Evolutionary conservation across 2,329 filamentous ascomycete genomes (phyloP).

Genomic region (Alternaria longipes): DNA sequence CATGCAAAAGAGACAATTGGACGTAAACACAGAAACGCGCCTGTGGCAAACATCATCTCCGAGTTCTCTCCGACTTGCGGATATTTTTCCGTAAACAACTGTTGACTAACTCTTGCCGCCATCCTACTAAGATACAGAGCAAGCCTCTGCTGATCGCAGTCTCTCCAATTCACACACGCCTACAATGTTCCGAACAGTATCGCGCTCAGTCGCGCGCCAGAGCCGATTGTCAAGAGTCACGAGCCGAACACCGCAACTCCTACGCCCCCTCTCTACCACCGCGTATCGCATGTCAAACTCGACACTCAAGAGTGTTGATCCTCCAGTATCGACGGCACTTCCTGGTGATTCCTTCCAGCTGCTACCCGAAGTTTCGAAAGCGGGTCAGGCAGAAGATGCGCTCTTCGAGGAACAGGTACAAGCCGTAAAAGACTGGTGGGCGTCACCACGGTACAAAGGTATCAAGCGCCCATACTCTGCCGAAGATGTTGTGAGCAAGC

Average conservation of each 20-base stretch:
- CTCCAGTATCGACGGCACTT: conserved; percentile 68
- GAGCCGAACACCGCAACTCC: conserved; percentile 38
- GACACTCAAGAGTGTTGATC: conserved; percentile 63
- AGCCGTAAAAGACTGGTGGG: conserved; percentile 92
- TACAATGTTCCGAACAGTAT: conserved; percentile 51
- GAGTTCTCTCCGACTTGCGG: conserved; percentile 22
- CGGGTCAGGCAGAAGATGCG: conserved; percentile 81
- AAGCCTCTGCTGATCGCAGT: conserved; percentile 17
- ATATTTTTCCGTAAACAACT: conserved; percentile 24
- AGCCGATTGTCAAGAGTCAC: conserved; percentile 40
- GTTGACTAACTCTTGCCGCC: conserved; percentile 4
- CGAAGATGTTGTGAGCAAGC: conserved; percentile 90
- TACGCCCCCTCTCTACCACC: conserved; percentile 55
- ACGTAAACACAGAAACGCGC: conserved; percentile 5
- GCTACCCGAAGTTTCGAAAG: conserved; percentile 78
- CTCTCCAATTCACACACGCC: conserved; percentile 12
- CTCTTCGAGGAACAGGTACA: conserved; percentile 84
- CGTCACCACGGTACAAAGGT: conserved; percentile 80
- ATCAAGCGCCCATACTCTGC: conserved; percentile 93
- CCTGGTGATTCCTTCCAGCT: conserved; percentile 86
- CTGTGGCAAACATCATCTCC: conserved; percentile 28
- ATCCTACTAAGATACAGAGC: conserved; percentile 14
- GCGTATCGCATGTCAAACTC: conserved; percentile 62
- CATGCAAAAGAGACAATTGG: conserved; percentile 15
- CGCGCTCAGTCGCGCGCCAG: conserved; percentile 49